Evolutionary conservation across 2,329 filamentous ascomycete genomes (phyloP).

Genomic region (Stachybotrys chartarum): DNA sequence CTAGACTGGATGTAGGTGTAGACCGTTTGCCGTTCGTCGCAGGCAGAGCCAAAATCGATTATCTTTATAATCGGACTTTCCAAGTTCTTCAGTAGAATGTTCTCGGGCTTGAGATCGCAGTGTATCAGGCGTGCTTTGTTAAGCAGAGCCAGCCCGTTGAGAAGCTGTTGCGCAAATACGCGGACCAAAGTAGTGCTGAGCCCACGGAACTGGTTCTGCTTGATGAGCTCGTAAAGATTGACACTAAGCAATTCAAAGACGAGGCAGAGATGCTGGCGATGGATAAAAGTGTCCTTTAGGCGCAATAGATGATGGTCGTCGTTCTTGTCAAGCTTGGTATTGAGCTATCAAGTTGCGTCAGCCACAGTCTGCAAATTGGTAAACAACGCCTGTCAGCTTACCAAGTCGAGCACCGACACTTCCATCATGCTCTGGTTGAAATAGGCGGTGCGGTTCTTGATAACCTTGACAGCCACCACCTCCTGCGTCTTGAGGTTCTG

Average conservation of each 20-base stretch:
- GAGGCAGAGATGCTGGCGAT: conserved; percentile 90
- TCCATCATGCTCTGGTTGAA: conserved; percentile 99
- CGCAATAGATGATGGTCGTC: conserved; percentile 94
- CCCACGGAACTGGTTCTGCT: conserved; percentile 98
- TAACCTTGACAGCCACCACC: conserved; percentile 96
- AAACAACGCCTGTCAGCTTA: conserved; percentile 33
- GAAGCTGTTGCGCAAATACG: conserved; percentile 92
- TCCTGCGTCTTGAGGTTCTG: conserved; percentile 98
- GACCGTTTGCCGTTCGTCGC: conserved; percentile 95
- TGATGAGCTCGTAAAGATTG: conserved; percentile 97
- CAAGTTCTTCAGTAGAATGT: conserved; percentile 94
- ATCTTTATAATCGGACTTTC: conserved; percentile 99
- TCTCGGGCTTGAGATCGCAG: conserved; percentile 96
- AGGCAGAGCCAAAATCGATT: conserved; percentile 97
- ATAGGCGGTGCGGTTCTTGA: conserved; percentile 98
- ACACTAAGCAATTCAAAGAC: conserved; percentile 96
- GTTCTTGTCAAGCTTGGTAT: conserved; percentile 98
- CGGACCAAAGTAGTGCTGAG: conserved; percentile 94
- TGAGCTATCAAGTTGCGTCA: conserved; percentile 54
- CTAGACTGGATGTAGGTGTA: conserved; percentile 99
- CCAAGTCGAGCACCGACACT: conserved; percentile 91
- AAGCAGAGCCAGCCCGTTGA: conserved; percentile 84
- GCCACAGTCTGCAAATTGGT: conserved; percentile 4
- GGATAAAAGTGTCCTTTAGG: conserved; percentile 96
- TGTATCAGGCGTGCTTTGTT: conserved; percentile 97